Evolutionary conservation across 495 filamentous ascomycete genomes (phyloP), one percentile per base, ranked within the genome.

Genomic region (Thermochaetoides thermophila): DNA sequence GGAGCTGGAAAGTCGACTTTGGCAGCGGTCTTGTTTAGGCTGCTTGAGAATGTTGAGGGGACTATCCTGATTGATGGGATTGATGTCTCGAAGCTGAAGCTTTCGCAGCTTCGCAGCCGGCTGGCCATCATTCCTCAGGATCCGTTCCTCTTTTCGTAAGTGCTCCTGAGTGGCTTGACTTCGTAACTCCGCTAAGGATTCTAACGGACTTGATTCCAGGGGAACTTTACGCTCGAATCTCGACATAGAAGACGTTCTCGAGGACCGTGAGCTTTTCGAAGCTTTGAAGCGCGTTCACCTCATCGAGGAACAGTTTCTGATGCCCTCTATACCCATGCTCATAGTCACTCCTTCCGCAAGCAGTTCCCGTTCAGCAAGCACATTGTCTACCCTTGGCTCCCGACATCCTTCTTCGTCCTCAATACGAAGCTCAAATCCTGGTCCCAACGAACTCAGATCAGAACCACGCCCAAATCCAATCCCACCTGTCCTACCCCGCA

Each of bases 61-160:
- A 44, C 37, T 1, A 54, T 74, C 17, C 42, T 42, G 15, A 64
- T 75, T 31, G 65, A 71, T 32, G 62, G 62, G 7, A 23, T 71
- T 7, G 60, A 73, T 39, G 65, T 69, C 30, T 50, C 56, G 3
- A 59, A 44, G 1, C 35, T 72, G 30, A 61, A 55, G 28, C 53
- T 70, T 9, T 42, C 50, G n/a, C 55, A 61, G 12, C 51, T 73
- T 17, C 63, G 69, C 4, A 57, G 48, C 8, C 52, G 64, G 3
- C 43, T 73, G 0, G 66, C 60, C 2, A 64, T 71, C 24, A 71
- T 73, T 19, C 61, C 66, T 0, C 69, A 73, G 32, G 66, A 71
- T 27, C 64, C 68, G 1, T 56, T 69, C n/a, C 35, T 73, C 1
- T 65, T 71, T 20, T 56, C 59, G 43, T 44, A 34, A 42, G 41